Percentiles rank a stretch among this genome's conserved stretches.
phyloP scores from a whole-genome alignment of 2,329 filamentous ascomycete species.

The Pseudogymnoascus sp. region DNA sequence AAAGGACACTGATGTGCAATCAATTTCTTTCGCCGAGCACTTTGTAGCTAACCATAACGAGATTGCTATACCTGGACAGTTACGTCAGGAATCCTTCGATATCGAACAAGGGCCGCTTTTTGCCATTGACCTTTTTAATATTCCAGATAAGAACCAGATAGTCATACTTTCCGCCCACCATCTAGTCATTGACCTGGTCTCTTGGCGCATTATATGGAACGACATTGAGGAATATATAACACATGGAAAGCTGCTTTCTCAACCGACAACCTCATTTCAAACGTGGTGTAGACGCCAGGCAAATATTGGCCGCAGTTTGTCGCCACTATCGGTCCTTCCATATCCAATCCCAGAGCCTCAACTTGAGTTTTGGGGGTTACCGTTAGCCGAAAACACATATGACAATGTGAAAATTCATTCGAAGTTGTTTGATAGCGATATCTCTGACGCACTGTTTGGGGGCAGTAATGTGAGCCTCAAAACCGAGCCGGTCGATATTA shows the following conservation, averaged over 20 bases:
- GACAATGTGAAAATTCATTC: background rate
- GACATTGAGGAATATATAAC: conserved; percentile 30
- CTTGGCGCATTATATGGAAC: conserved; percentile 32
- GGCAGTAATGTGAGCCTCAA: background rate
- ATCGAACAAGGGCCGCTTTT: conserved; percentile 17
- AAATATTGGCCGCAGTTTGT: background rate
- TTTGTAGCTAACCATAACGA: conserved; percentile 30
- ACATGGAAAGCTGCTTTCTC: background rate
- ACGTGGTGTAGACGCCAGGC: conserved; percentile 30
- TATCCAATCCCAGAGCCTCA: background rate
- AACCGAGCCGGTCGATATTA: conserved; percentile 33
- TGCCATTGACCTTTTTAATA: conserved; percentile 20
- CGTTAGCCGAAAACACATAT: background rate
- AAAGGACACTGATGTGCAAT: conserved; percentile 16
- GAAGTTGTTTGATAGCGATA: background rate
- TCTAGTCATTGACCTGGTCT: conserved; percentile 30
- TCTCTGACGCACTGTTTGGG: conserved; percentile 30
- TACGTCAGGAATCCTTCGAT: conserved; percentile 29
- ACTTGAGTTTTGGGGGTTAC: background rate
- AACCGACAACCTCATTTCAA: conserved; percentile 27
- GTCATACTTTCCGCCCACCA: conserved; percentile 21
- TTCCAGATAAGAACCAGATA: conserved; percentile 12
- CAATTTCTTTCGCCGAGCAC: conserved; percentile 35
- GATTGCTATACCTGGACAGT: conserved; percentile 21
- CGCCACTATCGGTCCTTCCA: background rate